Percentiles rank a stretch among this genome's conserved stretches.
Evolutionary conservation across 805 yeast species (phyloP).

Genomic region (Pichia nanzhaoensis): DNA sequence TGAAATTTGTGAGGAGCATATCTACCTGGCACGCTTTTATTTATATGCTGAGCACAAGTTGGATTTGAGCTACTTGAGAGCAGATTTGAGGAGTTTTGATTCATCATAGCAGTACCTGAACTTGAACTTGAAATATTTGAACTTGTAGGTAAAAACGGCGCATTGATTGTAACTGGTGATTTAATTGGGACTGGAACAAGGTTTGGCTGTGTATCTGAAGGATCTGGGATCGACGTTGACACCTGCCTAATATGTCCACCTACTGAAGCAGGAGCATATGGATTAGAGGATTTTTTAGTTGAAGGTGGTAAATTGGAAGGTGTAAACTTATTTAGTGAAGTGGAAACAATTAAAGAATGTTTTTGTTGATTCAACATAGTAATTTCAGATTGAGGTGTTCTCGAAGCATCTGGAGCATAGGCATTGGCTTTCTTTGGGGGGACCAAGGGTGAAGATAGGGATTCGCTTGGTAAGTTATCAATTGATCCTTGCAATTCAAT

Average conservation of each 20-base stretch:
- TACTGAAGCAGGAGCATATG: slow-evolving; percentile 28
- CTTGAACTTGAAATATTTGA: not conserved
- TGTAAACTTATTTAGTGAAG: not conserved
- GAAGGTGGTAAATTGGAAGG: not conserved
- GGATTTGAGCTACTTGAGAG: not conserved
- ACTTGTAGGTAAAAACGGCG: not conserved
- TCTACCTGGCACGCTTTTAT: not conserved
- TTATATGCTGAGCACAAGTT: not conserved
- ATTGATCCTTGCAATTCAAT: slow-evolving; percentile 7
- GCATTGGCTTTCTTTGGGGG: slow-evolving; percentile 25
- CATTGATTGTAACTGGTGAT: slow-evolving; percentile 13
- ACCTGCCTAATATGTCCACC: slow-evolving; percentile 28
- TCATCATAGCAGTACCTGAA: not conserved
- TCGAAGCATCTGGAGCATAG: slow-evolving; percentile 23
- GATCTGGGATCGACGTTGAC: slow-evolving; percentile 17
- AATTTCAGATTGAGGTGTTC: not conserved
- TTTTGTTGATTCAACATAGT: not conserved
- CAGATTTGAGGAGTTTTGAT: not conserved
- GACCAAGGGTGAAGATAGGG: not conserved
- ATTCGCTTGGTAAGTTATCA: slow-evolving; percentile 2
- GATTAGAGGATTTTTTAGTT: slow-evolving; percentile 19
- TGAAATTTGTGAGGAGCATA: slow-evolving; percentile 7
- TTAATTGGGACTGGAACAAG: slow-evolving; percentile 27
- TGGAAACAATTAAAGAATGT: not conserved
- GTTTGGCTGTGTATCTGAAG: slow-evolving; percentile 21